Conservation (phyloP, 768 basidiomycete species). For the Mycena sanguinolenta region DNA sequence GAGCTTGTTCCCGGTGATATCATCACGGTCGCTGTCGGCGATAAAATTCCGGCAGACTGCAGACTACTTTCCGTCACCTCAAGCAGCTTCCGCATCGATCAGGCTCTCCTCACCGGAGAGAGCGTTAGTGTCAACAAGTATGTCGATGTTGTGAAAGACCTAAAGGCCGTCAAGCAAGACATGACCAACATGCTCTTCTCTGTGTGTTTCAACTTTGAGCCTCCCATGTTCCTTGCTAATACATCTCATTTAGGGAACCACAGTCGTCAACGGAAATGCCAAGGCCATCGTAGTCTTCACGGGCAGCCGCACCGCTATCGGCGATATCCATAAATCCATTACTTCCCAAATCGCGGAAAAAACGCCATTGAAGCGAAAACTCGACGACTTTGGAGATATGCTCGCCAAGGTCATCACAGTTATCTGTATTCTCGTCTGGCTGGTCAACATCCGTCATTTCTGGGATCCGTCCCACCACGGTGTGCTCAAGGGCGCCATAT, state of each 20-base stretch:
- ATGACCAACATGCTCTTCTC: slow-evolving; percentile 98
- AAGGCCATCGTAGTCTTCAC: slow-evolving; percentile 91
- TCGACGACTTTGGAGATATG: slow-evolving; percentile 98
- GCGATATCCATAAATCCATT: slow-evolving; percentile 97
- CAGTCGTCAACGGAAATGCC: slow-evolving; percentile 93
- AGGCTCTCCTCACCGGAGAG: slow-evolving; percentile 97
- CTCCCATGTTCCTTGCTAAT: not conserved
- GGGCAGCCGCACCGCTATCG: slow-evolving; percentile 91
- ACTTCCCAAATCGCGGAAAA: slow-evolving; percentile 93
- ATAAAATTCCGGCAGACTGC: slow-evolving; percentile 96
- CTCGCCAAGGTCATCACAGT: slow-evolving; percentile 98
- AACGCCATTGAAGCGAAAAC: slow-evolving; percentile 96
- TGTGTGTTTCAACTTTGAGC: slow-evolving; percentile 56
- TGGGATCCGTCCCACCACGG: slow-evolving; percentile 95
- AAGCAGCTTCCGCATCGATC: slow-evolving; percentile 94
- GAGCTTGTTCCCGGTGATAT: slow-evolving; percentile 97
- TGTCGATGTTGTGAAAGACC: slow-evolving; percentile 74
- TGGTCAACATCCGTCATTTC: slow-evolving; percentile 97
- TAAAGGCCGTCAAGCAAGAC: slow-evolving; percentile 94
- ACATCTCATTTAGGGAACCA: slow-evolving; percentile 79
- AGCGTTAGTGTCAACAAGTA: slow-evolving; percentile 90
- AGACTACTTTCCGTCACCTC: slow-evolving; percentile 90
- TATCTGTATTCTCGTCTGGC: slow-evolving; percentile 97
- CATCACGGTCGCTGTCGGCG: slow-evolving; percentile 90
- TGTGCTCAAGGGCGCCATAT: slow-evolving; percentile 91